Base-by-base conservation (phyloP, 2,329 filamentous ascomycete genomes). In the Fusarium succisae region DNA sequence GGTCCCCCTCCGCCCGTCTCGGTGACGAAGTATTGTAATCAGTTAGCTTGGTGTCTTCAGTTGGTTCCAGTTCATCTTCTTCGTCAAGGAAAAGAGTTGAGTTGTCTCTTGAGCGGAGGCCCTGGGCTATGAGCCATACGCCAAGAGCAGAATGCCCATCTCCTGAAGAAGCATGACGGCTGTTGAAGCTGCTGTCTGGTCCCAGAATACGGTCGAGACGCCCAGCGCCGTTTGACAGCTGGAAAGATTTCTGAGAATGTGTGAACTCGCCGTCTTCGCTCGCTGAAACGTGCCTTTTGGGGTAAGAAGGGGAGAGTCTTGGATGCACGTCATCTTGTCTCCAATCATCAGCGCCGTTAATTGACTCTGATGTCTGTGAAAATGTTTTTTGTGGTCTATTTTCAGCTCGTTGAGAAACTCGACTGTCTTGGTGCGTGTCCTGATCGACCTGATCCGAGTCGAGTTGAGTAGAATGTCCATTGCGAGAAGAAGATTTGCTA, bases 91-190 rank as follows among this genome's bases (percentile, higher is more conserved):
- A 69, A 41, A 74, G 11, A 1, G 63, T 63, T 11, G 80, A 79
- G 55, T 73, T 78, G 38, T 79, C 78, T 62, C 77, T 70, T 8
- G 79, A 78, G 47, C 76, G 74, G 26, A 82, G 66, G 13, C 77
- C 73, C 63, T 84, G 82, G 13, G 81, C 77, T 39, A 80, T 81
- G n/a, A 84, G 79, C 82, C 82, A 84, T 28, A 82, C 76, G 11
- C 79, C 78, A 56, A 84, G 76, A 13, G 79, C 76, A n/a, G 82
- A 82, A 51, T 81, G 79, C 18, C 78, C 78, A 43, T 83, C 82
- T 63, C 72, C 76, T 39, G 80, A 79, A 12, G 81, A 80, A 39
- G 75, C 77, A 37, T 76, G 77, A 5, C 76, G 77, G 48, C 77
- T 79, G 32, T 76, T 77, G 55, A 82, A 81, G 22, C 80, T 79